These are phyloP conservation scores for Graphilbum ipis-grandicollis DNA, from an alignment of 2,329 filamentous ascomycete species.

Conservation along the genomic window DNA sequence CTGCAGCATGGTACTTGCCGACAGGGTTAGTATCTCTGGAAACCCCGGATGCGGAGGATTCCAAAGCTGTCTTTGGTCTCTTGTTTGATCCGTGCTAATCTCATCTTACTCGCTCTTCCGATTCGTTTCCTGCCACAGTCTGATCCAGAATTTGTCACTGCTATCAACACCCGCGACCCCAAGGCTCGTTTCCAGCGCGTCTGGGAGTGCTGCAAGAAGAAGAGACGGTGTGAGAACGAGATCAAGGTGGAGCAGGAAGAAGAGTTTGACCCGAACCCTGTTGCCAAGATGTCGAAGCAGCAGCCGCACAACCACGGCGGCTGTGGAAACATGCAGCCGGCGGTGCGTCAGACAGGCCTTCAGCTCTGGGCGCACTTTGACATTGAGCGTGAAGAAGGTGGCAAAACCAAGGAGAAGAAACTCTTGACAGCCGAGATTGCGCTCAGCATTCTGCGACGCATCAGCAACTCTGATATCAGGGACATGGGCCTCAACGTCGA, in stretches of 20 bases:
- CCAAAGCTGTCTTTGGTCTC: slow-evolving; percentile 25
- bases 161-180: slow-evolving; percentile 71
- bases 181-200: slow-evolving; percentile 89
- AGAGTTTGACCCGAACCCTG: slow-evolving; percentile 38
- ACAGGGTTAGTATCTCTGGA: slow-evolving; percentile 73
- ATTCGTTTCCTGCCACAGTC: slow-evolving; percentile 30
- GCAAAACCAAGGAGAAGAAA: slow-evolving; percentile 60
- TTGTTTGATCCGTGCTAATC: slow-evolving; percentile 15
- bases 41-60: slow-evolving; percentile 1
- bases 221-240: slow-evolving; percentile 69
- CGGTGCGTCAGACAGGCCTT: slow-evolving; percentile 72
- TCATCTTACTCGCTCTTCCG: slow-evolving; percentile 13
- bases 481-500: slow-evolving; percentile 87
- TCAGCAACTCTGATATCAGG: slow-evolving; percentile 62
- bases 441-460: slow-evolving; percentile 70
- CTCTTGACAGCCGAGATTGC: slow-evolving; percentile 71
- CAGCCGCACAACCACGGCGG: slow-evolving; percentile 56
- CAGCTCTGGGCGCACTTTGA: slow-evolving; percentile 65
- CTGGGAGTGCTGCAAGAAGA: slow-evolving; percentile 82
- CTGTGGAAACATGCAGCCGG: slow-evolving; percentile 81
- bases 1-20: slow-evolving; percentile 92
- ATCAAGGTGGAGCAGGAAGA: slow-evolving; percentile 42
- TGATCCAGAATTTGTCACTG: slow-evolving; percentile 68
- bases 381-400: slow-evolving; percentile 59
- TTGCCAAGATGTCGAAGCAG: slow-evolving; percentile 31